Evolutionary conservation across 2,329 filamentous ascomycete species (phyloP).

Genomic region (Ceratocystis huliohia): DNA sequence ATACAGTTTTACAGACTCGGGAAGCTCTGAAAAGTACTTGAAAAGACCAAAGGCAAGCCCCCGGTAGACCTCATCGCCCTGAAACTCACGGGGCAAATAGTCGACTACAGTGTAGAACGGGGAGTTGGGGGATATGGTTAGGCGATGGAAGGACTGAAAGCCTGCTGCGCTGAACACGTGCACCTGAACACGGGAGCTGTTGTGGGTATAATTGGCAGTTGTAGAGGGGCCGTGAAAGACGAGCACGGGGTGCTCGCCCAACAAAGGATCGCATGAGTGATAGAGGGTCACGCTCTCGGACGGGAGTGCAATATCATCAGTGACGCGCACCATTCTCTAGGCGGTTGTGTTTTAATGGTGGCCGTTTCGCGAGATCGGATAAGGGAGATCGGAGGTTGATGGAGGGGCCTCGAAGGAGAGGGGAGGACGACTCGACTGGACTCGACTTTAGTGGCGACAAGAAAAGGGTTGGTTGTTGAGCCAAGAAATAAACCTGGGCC

Average conservation of each 20-base stretch:
- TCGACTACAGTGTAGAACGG: constrained; percentile 83
- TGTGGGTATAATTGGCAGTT: constrained; percentile 72
- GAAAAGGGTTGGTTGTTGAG: neutral
- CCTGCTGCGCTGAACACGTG: constrained; percentile 86
- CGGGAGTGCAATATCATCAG: constrained; percentile 64
- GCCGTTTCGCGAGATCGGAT: constrained; percentile 1
- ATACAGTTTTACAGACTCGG: constrained; percentile 59
- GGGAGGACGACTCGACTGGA: neutral
- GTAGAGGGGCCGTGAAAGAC: constrained; percentile 89
- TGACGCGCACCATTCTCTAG: constrained; percentile 67
- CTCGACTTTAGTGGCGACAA: neutral
- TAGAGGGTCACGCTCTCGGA: constrained; percentile 76
- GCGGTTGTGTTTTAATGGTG: constrained; percentile 20
- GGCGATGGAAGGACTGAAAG: constrained; percentile 75
- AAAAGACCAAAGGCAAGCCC: constrained; percentile 82
- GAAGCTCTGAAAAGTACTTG: constrained; percentile 87
- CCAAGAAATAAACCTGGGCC: neutral
- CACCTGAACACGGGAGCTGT: constrained; percentile 85
- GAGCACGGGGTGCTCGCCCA: constrained; percentile 68
- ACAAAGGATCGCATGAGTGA: constrained; percentile 72
- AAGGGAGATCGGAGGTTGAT: neutral
- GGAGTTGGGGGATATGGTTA: constrained; percentile 87
- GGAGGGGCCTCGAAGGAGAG: neutral
- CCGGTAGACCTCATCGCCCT: constrained; percentile 86
- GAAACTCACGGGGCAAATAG: constrained; percentile 80